Evolutionary conservation across 2,329 filamentous ascomycete genomes (phyloP).

Genomic region (Parafenestella ontariensis): DNA sequence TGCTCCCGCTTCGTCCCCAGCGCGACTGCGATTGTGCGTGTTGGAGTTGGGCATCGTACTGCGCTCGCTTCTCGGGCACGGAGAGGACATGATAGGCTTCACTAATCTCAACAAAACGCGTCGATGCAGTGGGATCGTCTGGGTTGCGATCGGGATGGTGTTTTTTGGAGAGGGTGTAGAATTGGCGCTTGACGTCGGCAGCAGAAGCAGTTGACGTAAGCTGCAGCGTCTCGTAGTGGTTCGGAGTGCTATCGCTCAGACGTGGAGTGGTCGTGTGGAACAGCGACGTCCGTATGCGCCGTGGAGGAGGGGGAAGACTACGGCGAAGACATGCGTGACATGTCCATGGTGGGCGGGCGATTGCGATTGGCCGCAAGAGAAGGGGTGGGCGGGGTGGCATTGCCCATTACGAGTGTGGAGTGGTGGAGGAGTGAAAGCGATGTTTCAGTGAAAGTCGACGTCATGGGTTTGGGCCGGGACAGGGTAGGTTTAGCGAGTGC

Average conservation of each 20-base stretch:
- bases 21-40: constrained; percentile 34
- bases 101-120: constrained; percentile 81
- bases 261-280: constrained; percentile 57
- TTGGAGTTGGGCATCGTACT: constrained; percentile 78
- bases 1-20: constrained; percentile 39
- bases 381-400: constrained; percentile 33
- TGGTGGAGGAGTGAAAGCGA: not conserved
- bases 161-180: constrained; percentile 88
- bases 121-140: constrained; percentile 71
- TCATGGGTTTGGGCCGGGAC: constrained; percentile 28
- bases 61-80: constrained; percentile 73
- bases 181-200: constrained; percentile 87
- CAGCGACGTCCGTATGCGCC: constrained; percentile 15
- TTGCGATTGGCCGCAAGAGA: constrained; percentile 19
- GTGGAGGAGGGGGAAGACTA: constrained; percentile 12
- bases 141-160: constrained; percentile 94
- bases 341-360: constrained; percentile 15
- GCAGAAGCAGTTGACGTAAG: constrained; percentile 73
- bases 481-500: constrained; percentile 18
- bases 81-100: constrained; percentile 83
- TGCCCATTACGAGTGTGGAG: constrained; percentile 26
- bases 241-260: constrained; percentile 54
- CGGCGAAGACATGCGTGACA: constrained; percentile 26
- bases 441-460: constrained; percentile 22
- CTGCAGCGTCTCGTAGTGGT: constrained; percentile 83